phyloP scores from a whole-genome alignment of 768 basidiomycete genomes.

The Boletus subparvulus region DNA sequence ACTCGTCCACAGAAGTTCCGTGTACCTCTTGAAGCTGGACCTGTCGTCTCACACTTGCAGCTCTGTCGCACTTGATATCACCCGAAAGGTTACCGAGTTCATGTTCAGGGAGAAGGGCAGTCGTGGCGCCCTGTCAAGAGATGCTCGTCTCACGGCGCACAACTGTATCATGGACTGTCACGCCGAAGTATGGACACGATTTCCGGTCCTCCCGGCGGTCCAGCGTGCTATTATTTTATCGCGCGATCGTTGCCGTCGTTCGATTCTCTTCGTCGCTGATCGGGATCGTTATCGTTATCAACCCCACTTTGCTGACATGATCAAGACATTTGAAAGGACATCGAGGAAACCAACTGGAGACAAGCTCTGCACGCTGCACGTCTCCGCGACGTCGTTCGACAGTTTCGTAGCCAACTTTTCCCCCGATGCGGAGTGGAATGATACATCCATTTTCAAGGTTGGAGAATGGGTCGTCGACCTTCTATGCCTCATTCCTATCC shows the following conservation, averaged over 20 bases:
- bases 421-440: slow-evolving; percentile 16
- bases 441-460: slow-evolving; percentile 38
- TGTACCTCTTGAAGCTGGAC: slow-evolving; percentile 48
- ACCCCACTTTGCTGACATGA: slow-evolving; percentile 45
- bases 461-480: slow-evolving; percentile 66
- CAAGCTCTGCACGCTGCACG: slow-evolving; percentile 36
- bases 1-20: slow-evolving; percentile 39
- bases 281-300: slow-evolving; percentile 35
- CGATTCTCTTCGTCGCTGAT: slow-evolving; percentile 46
- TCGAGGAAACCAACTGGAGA: slow-evolving; percentile 54
- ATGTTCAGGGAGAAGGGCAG: slow-evolving; percentile 48
- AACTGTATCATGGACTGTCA: slow-evolving; percentile 56
- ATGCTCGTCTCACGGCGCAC: slow-evolving; percentile 32
- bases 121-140: slow-evolving; percentile 18
- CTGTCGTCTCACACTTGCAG: slow-evolving; percentile 29
- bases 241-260: slow-evolving; percentile 29
- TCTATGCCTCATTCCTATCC: slow-evolving; percentile 63
- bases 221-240: slow-evolving; percentile 43
- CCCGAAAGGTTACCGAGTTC: slow-evolving; percentile 56
- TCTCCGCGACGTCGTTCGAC: slow-evolving; percentile 32
- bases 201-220: slow-evolving; percentile 55
- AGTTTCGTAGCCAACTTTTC: slow-evolving; percentile 18
- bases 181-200: slow-evolving; percentile 57
- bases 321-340: slow-evolving; percentile 46
- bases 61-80: slow-evolving; percentile 54